Percentiles rank a stretch among this genome's conserved stretches.
Evolutionary conservation across 73 alveolate species (phyloP).

Genomic region (Durusdinium trenchii): DNA sequence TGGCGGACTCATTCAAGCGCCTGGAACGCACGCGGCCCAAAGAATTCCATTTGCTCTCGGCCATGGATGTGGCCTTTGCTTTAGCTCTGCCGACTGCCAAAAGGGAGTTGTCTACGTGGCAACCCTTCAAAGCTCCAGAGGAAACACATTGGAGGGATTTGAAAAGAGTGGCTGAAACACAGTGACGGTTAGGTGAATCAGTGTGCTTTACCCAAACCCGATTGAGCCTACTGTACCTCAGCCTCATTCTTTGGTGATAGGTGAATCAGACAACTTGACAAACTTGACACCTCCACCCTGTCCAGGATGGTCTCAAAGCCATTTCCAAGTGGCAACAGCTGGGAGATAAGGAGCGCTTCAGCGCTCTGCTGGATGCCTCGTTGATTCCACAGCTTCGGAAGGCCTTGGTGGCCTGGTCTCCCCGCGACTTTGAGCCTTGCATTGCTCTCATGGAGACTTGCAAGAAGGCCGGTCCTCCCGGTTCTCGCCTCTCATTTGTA

Average conservation of each 20-base stretch:
- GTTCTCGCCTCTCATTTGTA: no score
- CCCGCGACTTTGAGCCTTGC: slow-evolving; percentile 71
- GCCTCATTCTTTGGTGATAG: no score
- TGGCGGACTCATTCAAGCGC: slow-evolving; percentile 44
- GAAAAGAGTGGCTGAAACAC: no score
- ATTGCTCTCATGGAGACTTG: slow-evolving; percentile 61
- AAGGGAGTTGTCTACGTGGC: slow-evolving; percentile 66
- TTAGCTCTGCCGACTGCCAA: slow-evolving; percentile 78
- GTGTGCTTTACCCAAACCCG: no score
- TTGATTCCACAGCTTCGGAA: slow-evolving; percentile 63
- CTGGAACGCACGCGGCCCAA: slow-evolving; percentile 42
- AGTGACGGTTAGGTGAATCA: no score
- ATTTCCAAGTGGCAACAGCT: slow-evolving; percentile 68
- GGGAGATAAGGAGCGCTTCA: slow-evolving; percentile 38
- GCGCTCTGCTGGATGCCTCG: slow-evolving; percentile 62
- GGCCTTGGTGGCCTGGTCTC: slow-evolving; percentile 80
- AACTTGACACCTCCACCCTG: no score
- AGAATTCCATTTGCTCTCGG: slow-evolving; percentile 39
- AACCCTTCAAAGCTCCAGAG: slow-evolving; percentile 62
- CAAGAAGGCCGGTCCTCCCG: background rate
- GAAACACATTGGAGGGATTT: background rate
- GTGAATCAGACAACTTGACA: no score
- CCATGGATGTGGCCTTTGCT: slow-evolving; percentile 65
- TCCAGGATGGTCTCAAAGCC: slow-evolving; percentile 28
- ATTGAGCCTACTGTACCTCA: no score